Evolutionary conservation across 345 rosid species (phyloP).

Genomic region (Carallia brachiata): DNA sequence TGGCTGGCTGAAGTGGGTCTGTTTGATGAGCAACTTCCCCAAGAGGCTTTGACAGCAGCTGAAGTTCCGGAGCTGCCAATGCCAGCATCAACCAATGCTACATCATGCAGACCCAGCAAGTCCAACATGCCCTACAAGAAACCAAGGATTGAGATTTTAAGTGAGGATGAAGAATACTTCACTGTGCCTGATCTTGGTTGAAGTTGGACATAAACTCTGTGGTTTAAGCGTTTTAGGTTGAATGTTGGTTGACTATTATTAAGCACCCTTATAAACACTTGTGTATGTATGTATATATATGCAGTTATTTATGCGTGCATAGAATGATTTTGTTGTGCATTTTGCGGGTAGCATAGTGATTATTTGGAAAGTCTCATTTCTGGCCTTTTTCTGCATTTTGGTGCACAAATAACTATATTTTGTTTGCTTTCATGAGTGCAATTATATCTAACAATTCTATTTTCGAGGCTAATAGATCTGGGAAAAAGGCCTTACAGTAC

Average conservation of each 20-base stretch:
- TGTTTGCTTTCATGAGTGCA: too few relatives aligned
- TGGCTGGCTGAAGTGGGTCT: slow-evolving; percentile 82
- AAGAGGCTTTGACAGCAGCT: slow-evolving; percentile 67
- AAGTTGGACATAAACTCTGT: slow-evolving; percentile 7
- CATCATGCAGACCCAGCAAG: slow-evolving; percentile 49
- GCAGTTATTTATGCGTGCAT: not conserved
- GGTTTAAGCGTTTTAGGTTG: not conserved
- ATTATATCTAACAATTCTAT: too few relatives aligned
- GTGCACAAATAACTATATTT: too few relatives aligned
- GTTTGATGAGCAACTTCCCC: slow-evolving; percentile 56
- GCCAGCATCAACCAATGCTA: slow-evolving; percentile 29
- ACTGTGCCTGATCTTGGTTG: slow-evolving; percentile 88
- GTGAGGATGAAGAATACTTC: slow-evolving; percentile 70
- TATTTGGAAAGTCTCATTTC: not conserved
- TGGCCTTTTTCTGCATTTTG: not conserved
- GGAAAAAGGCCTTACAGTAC: too few relatives aligned
- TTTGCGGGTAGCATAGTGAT: not conserved
- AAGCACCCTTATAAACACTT: not conserved
- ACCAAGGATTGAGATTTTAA: slow-evolving; percentile 58
- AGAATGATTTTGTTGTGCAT: not conserved
- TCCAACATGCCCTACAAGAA: slow-evolving; percentile 59
- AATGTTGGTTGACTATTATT: not conserved
- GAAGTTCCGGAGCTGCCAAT: slow-evolving; percentile 86
- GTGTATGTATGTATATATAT: not conserved
- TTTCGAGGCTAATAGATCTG: too few relatives aligned